Evolutionary conservation across 768 basidiomycete genomes (phyloP), one percentile per base, ranked within the genome.

Genomic region (Sporobolomyces roseus): DNA sequence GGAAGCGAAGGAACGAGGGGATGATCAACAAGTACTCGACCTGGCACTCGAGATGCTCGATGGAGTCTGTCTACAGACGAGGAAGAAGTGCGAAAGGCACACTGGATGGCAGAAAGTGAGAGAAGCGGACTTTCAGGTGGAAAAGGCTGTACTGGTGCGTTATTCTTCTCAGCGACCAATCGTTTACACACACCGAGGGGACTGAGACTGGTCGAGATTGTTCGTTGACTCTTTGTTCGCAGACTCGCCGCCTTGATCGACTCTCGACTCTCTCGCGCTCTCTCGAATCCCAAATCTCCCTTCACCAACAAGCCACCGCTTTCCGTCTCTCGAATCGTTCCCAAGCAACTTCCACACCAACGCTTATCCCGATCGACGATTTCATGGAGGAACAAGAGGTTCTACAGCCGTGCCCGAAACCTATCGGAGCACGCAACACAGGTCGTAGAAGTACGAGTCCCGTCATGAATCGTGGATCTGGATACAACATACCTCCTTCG

Each of bases 91-190:
- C 58, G 72, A 75, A 43, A 32, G 76, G 23, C 76, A 77, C 49
- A 41, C 45, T 3, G 76, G 74, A 3, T 77, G 76, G 76, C 74
- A 77, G 70, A 73, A 74, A 54, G 30, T 73, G 27, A 60, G 74
- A n/a, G 68, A 77, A 51, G 73, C 71, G 1, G 72, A 74, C 60
- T 77, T 74, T 36, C 50, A 63, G 43, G 66, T 71, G 50, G 74
- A 76, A 55, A 62, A 66, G 51, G 32, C 38, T 2, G 69, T 70
- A 7, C 41, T 66, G 43, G 74, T 74, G 32, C 36, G 71, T 63
- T 14, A 4, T 52, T 32, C 6, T 12, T 13, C 3, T 30, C 38
- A 10, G 45, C 7, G 14, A 10, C 6, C 8, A 16, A 46, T 12
- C 45, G 19, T 12, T 14, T n/a, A n/a, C n/a, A n/a, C n/a, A n/a